These are phyloP conservation scores for Colletotrichum horii DNA, from an alignment of 2,329 filamentous ascomycete species.

Conservation along the genomic window DNA sequence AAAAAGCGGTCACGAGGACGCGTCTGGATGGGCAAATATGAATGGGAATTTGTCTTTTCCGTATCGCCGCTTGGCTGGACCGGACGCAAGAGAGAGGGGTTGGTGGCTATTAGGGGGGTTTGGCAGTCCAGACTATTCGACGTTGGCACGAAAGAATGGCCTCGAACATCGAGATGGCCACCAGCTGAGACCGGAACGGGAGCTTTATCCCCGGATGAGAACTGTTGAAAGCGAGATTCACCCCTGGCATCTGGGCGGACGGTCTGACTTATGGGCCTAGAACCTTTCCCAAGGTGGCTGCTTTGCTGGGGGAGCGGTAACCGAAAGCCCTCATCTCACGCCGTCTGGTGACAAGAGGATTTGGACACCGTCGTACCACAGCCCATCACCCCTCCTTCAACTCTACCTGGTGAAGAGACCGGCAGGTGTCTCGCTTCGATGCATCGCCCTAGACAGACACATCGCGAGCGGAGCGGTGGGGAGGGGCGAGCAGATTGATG, in stretches of 20 bases:
- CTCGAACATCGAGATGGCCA: background rate
- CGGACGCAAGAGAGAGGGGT: background rate
- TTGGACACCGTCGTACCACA: background rate
- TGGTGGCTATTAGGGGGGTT: background rate
- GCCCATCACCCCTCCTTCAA: background rate
- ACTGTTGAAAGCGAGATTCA: background rate
- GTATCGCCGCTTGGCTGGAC: constrained; percentile 13
- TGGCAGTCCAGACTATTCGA: background rate
- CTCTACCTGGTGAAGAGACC: background rate
- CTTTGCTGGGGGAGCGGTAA: constrained; percentile 1
- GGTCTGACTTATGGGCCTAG: constrained; percentile 1
- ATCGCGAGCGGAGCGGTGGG: background rate
- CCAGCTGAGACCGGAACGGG: background rate
- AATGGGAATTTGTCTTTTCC: constrained; percentile 17
- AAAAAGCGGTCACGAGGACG: constrained; percentile 7
- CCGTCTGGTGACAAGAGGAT: background rate
- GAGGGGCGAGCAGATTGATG: background rate
- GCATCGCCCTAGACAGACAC: background rate
- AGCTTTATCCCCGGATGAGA: background rate
- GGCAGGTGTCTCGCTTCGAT: background rate
- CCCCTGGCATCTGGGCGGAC: background rate
- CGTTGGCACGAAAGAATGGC: background rate
- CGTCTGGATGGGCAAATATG: background rate
- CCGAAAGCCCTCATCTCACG: constrained; percentile 5
- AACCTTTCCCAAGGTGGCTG: background rate